Base-by-base conservation (phyloP, 2,329 filamentous ascomycete genomes). In the Podosphaera fusca region DNA sequence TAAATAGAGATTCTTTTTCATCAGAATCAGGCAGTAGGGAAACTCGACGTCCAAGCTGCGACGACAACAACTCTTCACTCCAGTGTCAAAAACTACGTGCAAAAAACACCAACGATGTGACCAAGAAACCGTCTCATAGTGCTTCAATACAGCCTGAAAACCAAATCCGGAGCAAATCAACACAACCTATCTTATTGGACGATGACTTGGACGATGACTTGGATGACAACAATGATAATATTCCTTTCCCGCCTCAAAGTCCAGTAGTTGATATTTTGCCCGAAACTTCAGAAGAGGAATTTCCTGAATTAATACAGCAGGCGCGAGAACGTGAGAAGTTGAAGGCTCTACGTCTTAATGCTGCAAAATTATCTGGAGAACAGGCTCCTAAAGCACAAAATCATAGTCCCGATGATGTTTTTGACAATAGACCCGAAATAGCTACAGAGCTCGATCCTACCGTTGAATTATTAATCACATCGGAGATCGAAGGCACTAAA, bases 401-500 rank as follows among this genome's bases (percentile, higher is more conserved):
- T 21, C 10, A 54, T n/a, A 60, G 60, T 47, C 29, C 58, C 21
- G 60, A 62, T 8, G 57, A 59, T 56, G 46, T 62, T 8, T 62
- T 62, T 33, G 56, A 57, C 9, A 55, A 34, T 21, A 55, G 35
- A 21, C n/a, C 36, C 12, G 36, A 35, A 8, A 31, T 54, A 1
- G 46, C 30, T 5, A 40, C 40, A 10, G 55, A 61, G 21, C 55
- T 60, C 0, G 76, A 82, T 59, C 70, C 74, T 0, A 64, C 76
- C 10, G 73, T 86, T 46, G 71, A 77, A 57, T 77, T 90, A 31
- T 71, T 88, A 36, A 78, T 95, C 60, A 77, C 74, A 0, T 86
- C 88, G 0, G 69, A 72, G 2, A 75, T 95, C 4, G 73, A 76
- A 0, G 72, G 74, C 50, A 78, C 84, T 0, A 75, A 71, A 31